Base-by-base conservation (phyloP, 768 basidiomycete species). In the Mycena pura region DNA sequence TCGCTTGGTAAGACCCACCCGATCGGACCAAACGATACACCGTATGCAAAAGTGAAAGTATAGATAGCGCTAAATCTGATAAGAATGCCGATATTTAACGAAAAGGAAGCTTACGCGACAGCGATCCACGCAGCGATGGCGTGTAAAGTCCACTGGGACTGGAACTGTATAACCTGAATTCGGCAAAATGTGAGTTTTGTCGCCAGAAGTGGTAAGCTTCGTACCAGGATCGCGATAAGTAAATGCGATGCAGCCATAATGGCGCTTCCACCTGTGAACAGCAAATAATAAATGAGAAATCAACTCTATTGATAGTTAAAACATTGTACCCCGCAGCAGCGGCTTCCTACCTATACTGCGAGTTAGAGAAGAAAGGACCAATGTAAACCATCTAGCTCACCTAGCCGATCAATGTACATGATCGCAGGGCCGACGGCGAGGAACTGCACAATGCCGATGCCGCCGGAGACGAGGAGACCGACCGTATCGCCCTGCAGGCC, bases 1-100 rank as follows among this genome's bases (percentile, higher is more conserved):
- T 95, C 93, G 63, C 85, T 87, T 0, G 93, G 90, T 8, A 95
- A 82, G 2, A 93, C 86, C 93, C 93, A 95, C 3, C 87, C 88
- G 61, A 94, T 82, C 0, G 93, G 91, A 1, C 92, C 92, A 62
- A 90, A 86, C 29, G 88, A 90, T 36, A 88, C 74, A 0, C 92
- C 92, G 69, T 92, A 93, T 2, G 90, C 85, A 39, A 83, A 84
- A 2, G 91, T 93, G 75, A 93, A 93, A 0, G 81, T 69, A 72
- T 93, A 94, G 25, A 91, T 84, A 38, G 81, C 84, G 19, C 88
- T 89, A 50, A 41, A 46, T 15, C 8, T 28, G n/a, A 21, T 36
- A 51, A 25, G 6, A 32, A 36, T 31, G 8, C 53, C 5, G 11
- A 27, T 43, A 17, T 11, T 19, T 22, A 2, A 31, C 9, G 3